Conservation (phyloP, 1,284 basidiomycete species). For the Boletellus deceptivus region DNA sequence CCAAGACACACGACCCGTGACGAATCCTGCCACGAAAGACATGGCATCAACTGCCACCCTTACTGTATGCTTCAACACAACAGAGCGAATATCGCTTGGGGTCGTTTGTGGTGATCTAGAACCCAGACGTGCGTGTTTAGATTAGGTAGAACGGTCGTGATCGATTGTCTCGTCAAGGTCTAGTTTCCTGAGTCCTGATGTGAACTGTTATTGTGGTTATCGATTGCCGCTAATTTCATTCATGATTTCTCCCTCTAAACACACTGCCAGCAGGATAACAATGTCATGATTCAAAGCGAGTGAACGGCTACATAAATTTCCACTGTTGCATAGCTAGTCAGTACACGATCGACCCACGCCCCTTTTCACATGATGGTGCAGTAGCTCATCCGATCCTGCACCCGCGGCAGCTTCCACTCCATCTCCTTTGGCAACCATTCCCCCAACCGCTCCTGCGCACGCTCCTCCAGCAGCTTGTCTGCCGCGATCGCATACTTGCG, state of each 20-base stretch:
- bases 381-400: slow-evolving; percentile 21
- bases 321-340: too few species aligned
- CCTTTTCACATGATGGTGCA: too few species aligned
- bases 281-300: too few species aligned
- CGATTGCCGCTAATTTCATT: too few species aligned
- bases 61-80: slow-evolving; percentile 3
- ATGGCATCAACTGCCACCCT: slow-evolving; percentile 36
- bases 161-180: not conserved
- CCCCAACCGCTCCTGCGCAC: slow-evolving; percentile 10
- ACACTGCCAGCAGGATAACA: too few species aligned
- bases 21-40: slow-evolving; percentile 2
- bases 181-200: too few species aligned
- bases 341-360: too few species aligned
- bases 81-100: not conserved
- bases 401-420: slow-evolving; percentile 1
- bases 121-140: slow-evolving; percentile 8
- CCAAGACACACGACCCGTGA: slow-evolving; percentile 61
- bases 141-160: slow-evolving; percentile 8
- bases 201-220: too few species aligned
- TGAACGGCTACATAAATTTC: too few species aligned
- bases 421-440: slow-evolving; percentile 12
- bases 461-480: slow-evolving; percentile 10
- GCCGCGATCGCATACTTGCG: slow-evolving; percentile 13
- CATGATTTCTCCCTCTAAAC: too few species aligned
- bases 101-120: slow-evolving; percentile 3